Evolutionary conservation across 495 filamentous ascomycete species (phyloP).

Genomic region (Xylaria bambusicola): DNA sequence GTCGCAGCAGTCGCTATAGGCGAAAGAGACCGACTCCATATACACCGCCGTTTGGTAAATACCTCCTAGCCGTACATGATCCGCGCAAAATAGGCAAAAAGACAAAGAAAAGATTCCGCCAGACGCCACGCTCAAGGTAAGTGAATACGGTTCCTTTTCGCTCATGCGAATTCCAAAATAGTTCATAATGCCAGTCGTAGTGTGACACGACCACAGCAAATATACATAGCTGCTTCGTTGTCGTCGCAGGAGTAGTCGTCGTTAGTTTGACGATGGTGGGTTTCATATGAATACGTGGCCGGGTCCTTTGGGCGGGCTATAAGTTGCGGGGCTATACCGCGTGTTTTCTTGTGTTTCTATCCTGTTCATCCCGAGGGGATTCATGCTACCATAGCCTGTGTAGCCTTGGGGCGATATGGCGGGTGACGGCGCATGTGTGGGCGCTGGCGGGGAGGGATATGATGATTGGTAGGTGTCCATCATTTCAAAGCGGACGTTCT

Average conservation of each 20-base stretch:
- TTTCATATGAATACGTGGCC: constrained; percentile 32
- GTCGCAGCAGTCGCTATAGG: constrained; percentile 5
- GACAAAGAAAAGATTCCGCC: constrained; percentile 6
- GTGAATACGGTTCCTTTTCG: constrained; percentile 1
- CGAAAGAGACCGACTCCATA: not conserved
- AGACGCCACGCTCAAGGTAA: constrained; percentile 19
- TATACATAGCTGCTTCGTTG: constrained; percentile 10
- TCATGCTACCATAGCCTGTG: constrained; percentile 38
- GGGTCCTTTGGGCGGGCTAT: constrained; percentile 23
- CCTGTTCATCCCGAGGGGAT: constrained; percentile 51
- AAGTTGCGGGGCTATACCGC: constrained; percentile 25
- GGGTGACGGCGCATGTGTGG: constrained; percentile 23
- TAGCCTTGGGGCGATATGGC: constrained; percentile 23
- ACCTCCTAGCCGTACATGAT: constrained; percentile 9
- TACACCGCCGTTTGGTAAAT: constrained; percentile 8
- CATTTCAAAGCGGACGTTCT: constrained; percentile 42
- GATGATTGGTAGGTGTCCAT: constrained; percentile 36
- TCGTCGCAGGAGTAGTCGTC: not conserved
- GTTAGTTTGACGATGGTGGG: not conserved
- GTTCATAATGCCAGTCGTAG: not conserved
- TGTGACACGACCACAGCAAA: constrained; percentile 1
- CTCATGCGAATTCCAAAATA: constrained; percentile 4
- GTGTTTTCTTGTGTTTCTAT: constrained; percentile 38
- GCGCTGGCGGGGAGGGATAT: constrained; percentile 17
- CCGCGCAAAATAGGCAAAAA: not conserved